phyloP scores from a whole-genome alignment of 352 stramenopile genomes.

The Phytophthora rubi region DNA sequence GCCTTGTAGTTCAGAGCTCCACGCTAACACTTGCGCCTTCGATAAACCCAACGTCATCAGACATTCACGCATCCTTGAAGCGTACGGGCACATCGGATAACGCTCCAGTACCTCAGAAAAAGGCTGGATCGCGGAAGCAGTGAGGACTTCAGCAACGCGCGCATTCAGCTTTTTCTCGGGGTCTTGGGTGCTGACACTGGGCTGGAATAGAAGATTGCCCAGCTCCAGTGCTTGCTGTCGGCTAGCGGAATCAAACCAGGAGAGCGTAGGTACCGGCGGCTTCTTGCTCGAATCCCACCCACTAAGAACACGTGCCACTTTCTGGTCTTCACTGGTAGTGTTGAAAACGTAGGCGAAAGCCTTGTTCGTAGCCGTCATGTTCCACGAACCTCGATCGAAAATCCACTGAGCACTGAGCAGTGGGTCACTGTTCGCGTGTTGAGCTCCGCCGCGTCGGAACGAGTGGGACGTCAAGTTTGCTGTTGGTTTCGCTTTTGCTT shows the following conservation, averaged over 20 bases:
- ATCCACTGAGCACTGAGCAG: too few relatives aligned
- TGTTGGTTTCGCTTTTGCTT: not conserved
- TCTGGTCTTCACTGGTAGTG: too few relatives aligned
- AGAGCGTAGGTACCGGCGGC: too few relatives aligned
- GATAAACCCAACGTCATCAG: not conserved
- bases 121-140: not conserved
- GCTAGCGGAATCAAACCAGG: too few relatives aligned
- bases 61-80: not conserved
- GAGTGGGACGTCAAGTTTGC: not conserved
- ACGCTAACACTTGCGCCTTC: not conserved
- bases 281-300: too few relatives aligned
- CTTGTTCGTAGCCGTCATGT: too few relatives aligned
- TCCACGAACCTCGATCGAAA: too few relatives aligned
- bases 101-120: not conserved
- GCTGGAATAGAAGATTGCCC: not conserved
- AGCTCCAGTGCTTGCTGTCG: too few relatives aligned
- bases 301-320: too few relatives aligned
- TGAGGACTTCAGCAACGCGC: not conserved
- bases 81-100: constrained; percentile 1
- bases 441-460: constrained; percentile 1
- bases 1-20: not conserved
- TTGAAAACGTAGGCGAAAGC: too few relatives aligned
- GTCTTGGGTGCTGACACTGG: not conserved
- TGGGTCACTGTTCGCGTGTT: too few relatives aligned
- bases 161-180: not conserved